A percentile compares a stretch with the other conserved stretches of the same genome.
These are phyloP conservation scores for Yamadazyma nakazawae DNA, from an alignment of 805 yeast genomes.

Conservation along the genomic window DNA sequence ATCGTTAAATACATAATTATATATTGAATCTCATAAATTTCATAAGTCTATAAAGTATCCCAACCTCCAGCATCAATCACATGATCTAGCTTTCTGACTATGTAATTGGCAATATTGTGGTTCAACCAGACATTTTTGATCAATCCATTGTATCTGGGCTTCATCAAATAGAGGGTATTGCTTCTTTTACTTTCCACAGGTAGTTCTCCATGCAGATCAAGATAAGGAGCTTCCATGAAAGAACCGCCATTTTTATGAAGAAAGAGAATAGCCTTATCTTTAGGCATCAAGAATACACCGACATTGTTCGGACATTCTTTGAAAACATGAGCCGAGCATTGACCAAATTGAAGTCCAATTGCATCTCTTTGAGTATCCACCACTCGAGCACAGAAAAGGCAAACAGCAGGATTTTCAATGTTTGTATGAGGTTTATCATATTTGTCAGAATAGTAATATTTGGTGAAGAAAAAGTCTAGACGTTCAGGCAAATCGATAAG, in stretches of 20 bases:
- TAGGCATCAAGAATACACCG: slow-evolving; percentile 75
- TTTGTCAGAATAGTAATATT: slow-evolving; percentile 46
- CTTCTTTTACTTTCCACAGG: slow-evolving; percentile 72
- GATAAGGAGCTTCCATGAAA: slow-evolving; percentile 77
- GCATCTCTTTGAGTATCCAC: slow-evolving; percentile 64
- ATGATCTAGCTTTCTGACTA: slow-evolving; percentile 78
- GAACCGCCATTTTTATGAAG: slow-evolving; percentile 78
- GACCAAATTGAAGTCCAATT: slow-evolving; percentile 59
- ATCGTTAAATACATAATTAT: neutral
- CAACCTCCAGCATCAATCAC: slow-evolving; percentile 90
- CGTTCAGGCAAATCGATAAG: slow-evolving; percentile 64
- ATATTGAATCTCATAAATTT: neutral
- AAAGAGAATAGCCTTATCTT: slow-evolving; percentile 60
- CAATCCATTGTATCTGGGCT: slow-evolving; percentile 61
- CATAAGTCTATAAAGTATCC: slow-evolving; percentile 62
- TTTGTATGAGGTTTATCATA: slow-evolving; percentile 35
- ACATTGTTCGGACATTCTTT: slow-evolving; percentile 59
- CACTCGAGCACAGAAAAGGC: slow-evolving; percentile 75
- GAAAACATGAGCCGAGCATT: slow-evolving; percentile 70
- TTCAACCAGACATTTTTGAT: slow-evolving; percentile 69
- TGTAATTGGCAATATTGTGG: slow-evolving; percentile 71
- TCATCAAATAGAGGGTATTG: slow-evolving; percentile 66
- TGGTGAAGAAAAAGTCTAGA: slow-evolving; percentile 66
- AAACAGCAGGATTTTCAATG: slow-evolving; percentile 75
- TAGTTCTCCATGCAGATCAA: slow-evolving; percentile 83